Evolutionary conservation across 257 asterid species (phyloP).

Genomic region (Solanum dulcamara): DNA sequence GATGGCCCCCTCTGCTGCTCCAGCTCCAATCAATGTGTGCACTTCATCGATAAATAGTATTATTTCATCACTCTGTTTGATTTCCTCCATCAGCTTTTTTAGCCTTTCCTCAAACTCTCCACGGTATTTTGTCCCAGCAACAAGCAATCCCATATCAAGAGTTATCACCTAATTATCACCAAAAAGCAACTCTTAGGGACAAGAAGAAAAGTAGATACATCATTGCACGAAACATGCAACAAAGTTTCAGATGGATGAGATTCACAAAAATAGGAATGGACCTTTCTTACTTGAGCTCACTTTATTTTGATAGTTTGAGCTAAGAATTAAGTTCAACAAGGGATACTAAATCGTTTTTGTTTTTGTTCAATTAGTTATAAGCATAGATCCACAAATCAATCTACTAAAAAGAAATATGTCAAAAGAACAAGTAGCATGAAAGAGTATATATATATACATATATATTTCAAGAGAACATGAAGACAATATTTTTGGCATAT

Average conservation of each 20-base stretch:
- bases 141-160: slow-evolving; percentile 90
- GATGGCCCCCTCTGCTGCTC: slow-evolving; percentile 98
- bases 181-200: neutral
- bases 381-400: neutral
- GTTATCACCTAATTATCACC: slow-evolving; percentile 62
- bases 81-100: slow-evolving; percentile 91
- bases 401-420: neutral
- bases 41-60: slow-evolving; percentile 95
- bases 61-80: slow-evolving; percentile 82
- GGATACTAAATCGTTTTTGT: neutral
- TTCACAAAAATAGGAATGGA: neutral
- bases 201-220: neutral
- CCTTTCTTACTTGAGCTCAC: neutral
- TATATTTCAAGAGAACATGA: neutral
- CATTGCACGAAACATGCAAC: neutral
- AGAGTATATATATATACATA: neutral
- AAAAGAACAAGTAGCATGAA: neutral
- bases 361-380: neutral
- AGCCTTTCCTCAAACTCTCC: slow-evolving; percentile 98
- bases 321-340: neutral
- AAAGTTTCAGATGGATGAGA: neutral
- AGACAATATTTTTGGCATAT: neutral
- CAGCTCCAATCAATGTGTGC: slow-evolving; percentile 96
- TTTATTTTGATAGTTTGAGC: neutral
- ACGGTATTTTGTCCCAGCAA: slow-evolving; percentile 95